Evolutionary conservation across 805 yeast species (phyloP).

Genomic region (Hanseniaspora lachancei): DNA sequence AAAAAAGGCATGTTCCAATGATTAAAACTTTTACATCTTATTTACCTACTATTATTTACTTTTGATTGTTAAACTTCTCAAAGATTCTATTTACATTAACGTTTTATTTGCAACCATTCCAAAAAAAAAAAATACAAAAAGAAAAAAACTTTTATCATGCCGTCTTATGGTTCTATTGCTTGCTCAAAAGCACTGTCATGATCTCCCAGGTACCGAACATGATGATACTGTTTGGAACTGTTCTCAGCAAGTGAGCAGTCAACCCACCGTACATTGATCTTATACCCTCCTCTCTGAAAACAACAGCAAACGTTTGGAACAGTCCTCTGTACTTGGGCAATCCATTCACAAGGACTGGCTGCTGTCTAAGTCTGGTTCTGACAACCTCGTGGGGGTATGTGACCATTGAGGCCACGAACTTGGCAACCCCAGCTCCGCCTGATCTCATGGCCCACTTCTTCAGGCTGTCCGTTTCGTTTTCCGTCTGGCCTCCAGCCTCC

Average conservation of each 20-base stretch:
- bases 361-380: conserved; percentile 88
- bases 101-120: background rate
- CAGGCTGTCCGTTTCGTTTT: conserved; percentile 41
- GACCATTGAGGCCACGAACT: conserved; percentile 77
- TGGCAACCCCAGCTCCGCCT: conserved; percentile 95
- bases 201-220: conserved; percentile 99
- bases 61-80: background rate
- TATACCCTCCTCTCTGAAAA: conserved; percentile 86
- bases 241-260: conserved; percentile 90
- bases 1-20: background rate
- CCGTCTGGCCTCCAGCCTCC: conserved; percentile 26
- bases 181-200: conserved; percentile 45
- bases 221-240: conserved; percentile 94
- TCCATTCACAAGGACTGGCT: conserved; percentile 65
- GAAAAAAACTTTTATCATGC: too few species aligned
- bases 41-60: too few species aligned
- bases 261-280: conserved; percentile 92
- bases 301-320: conserved; percentile 69
- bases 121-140: background rate
- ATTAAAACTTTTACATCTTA: background rate
- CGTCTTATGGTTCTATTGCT: background rate
- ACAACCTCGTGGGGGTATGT: conserved; percentile 97
- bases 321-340: conserved; percentile 80
- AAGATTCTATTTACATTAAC: background rate
- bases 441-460: conserved; percentile 91